Evolutionary conservation across 331 rosid species (phyloP).

Genomic region (Pyrus hybrid): DNA sequence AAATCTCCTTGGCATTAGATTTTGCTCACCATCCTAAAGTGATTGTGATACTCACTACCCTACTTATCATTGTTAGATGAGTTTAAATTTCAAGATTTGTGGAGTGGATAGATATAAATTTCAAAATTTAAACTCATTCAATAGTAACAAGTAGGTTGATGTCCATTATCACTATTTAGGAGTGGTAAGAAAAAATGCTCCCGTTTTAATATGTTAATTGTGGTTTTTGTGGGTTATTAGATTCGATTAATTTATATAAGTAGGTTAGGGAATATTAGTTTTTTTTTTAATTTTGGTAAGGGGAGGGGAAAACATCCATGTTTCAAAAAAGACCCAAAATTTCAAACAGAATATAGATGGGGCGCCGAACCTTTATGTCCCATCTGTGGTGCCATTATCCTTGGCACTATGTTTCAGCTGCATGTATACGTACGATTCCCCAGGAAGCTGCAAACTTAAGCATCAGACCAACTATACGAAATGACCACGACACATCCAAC

Average conservation of each 20-base stretch:
- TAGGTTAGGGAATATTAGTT: neutral
- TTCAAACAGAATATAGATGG: slow-evolving; percentile 24
- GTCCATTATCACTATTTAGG: too few relatives aligned
- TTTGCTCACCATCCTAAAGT: too few relatives aligned
- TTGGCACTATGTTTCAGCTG: slow-evolving; percentile 25
- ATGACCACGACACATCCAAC: slow-evolving; percentile 6
- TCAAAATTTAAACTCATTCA: too few relatives aligned
- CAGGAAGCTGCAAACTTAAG: slow-evolving; percentile 48
- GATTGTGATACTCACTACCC: too few relatives aligned
- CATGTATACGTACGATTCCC: slow-evolving; percentile 2
- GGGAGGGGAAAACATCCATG: slow-evolving; percentile 14
- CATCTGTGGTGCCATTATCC: slow-evolving; percentile 27
- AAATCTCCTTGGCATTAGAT: neutral
- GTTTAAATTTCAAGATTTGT: too few relatives aligned
- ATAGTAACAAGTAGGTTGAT: too few relatives aligned
- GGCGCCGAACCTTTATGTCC: slow-evolving; percentile 66
- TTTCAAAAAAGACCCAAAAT: slow-evolving; percentile 14
- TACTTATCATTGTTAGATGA: too few relatives aligned
- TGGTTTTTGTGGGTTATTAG: slow-evolving; percentile 9
- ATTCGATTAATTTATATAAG: neutral
- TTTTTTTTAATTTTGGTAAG: slow-evolving; percentile 22
- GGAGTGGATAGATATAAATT: too few relatives aligned
- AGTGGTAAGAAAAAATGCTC: too few relatives aligned
- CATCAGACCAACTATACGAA: slow-evolving; percentile 12
- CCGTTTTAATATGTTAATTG: slow-evolving; percentile 1